phyloP scores from a whole-genome alignment of 805 yeast species.

The Maudiozyma serrabonitensis region DNA sequence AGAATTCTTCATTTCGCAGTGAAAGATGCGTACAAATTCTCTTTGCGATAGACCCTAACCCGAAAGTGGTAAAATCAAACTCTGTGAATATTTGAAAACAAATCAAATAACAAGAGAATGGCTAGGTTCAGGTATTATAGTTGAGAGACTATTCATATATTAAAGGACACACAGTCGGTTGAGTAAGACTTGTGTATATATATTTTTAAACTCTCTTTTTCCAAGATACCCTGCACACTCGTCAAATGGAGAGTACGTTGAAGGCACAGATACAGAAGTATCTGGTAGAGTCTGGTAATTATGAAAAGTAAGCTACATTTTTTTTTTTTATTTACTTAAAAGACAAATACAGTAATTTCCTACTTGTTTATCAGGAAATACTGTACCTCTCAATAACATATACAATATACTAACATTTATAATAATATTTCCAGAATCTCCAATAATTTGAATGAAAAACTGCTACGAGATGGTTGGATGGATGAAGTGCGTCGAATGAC shows the following conservation, averaged over 20 bases:
- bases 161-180: too few relatives aligned
- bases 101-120: too few relatives aligned
- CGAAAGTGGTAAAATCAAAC: too few relatives aligned
- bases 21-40: too few relatives aligned
- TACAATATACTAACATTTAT: constrained; percentile 4
- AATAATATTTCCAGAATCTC: constrained; percentile 36
- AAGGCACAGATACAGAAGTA: constrained; percentile 59
- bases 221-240: neutral
- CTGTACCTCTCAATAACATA: neutral
- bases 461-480: constrained; percentile 79
- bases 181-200: too few relatives aligned
- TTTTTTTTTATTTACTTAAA: neutral
- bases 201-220: too few relatives aligned
- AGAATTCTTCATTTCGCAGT: too few relatives aligned
- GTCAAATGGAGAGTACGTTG: constrained; percentile 18
- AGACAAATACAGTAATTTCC: neutral
- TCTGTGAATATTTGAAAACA: too few relatives aligned
- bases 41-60: too few relatives aligned
- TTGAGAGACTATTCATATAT: too few relatives aligned
- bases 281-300: constrained; percentile 69
- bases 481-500: constrained; percentile 62
- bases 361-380: neutral
- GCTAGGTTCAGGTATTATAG: too few relatives aligned
- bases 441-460: constrained; percentile 47
- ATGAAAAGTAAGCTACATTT: constrained; percentile 40